Base-by-base conservation (phyloP, 371 early-diverging fungal species). In the Gilbertella persicaria region DNA sequence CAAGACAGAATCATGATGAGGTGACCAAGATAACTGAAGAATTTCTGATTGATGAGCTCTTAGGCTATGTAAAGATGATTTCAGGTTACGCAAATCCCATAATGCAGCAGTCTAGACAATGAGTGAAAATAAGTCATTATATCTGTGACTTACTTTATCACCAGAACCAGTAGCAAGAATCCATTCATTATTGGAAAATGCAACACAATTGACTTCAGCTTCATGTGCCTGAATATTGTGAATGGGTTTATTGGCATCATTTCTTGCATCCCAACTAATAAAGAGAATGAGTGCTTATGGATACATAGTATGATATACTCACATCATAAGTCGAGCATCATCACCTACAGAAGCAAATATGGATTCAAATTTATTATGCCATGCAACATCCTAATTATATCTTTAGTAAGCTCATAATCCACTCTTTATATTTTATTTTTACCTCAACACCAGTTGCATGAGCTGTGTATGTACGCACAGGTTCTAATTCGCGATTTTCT, bases 281-380 rank as follows among this genome's bases (percentile, higher is more conserved):
- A 46, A 33, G 16, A 24, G 45, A 3, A 17, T 26, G 23, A n/a
- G 21, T 35, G 14, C 29, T 25, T 48, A 40, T 4, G 9, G 28
- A 37, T 40, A 45, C 1, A 19, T 13, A 36, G 2, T n/a, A 17
- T 37, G 21, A 43, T 4, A 33, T 24, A 51, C 85, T 62, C 82
- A 92, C 89, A 98, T 84, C 63, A 96, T 75, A 35, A 98, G 69
- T 58, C 89, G 85, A 44, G 84, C 88, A 70, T 98, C 99, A 68
- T 97, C 98, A 29, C 97, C 97, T 20, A 97, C 98, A 14, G 96
- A 95, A 3, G 91, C 97, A 73, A 99, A 97, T 28, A 97, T 70
- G 37, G 85, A 77, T 17, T 89, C 87, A 69, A 88, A 82, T 58
- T 82, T 72, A 43, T 80, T 70, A 71, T 94, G 90, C 96, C 96